These are phyloP conservation scores for Rhodotorula sphaerocarpa DNA, from an alignment of 768 basidiomycete genomes.

Conservation along the genomic window DNA sequence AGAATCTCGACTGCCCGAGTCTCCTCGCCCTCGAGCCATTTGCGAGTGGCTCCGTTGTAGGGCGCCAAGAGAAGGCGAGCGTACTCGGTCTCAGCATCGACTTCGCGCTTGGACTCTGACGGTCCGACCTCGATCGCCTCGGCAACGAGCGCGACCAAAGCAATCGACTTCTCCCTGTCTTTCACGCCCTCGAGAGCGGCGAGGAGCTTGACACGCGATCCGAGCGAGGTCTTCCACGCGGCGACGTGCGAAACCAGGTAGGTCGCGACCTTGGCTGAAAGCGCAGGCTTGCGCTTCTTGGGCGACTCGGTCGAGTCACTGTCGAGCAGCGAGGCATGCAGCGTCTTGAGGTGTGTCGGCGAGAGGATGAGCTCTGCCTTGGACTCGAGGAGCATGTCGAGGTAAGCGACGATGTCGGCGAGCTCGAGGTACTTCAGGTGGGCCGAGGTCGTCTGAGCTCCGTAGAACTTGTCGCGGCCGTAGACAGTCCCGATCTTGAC, in stretches of 20 bases:
- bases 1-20: constrained; percentile 9
- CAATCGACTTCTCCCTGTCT: constrained; percentile 38
- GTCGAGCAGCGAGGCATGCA: constrained; percentile 26
- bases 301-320: background rate
- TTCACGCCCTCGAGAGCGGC: constrained; percentile 37
- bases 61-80: constrained; percentile 19
- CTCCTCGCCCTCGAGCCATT: constrained; percentile 28
- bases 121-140: background rate
- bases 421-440: constrained; percentile 35
- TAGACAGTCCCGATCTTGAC: constrained; percentile 39
- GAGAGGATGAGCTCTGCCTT: constrained; percentile 27
- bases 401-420: constrained; percentile 22
- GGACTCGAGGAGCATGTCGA: constrained; percentile 23
- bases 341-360: constrained; percentile 13
- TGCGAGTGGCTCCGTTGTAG: constrained; percentile 27
- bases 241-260: constrained; percentile 43
- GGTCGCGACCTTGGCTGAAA: constrained; percentile 25
- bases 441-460: constrained; percentile 31
- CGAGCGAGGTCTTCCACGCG: constrained; percentile 37
- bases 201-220: constrained; percentile 38
- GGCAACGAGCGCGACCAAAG: constrained; percentile 12
- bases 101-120: background rate
- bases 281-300: constrained; percentile 13
- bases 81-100: constrained; percentile 7
- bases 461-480: constrained; percentile 43